Percentiles rank a stretch among this genome's conserved stretches.
phyloP scores from a whole-genome alignment of 2,329 filamentous ascomycete species.

The Aspergillus quadricinctus region DNA sequence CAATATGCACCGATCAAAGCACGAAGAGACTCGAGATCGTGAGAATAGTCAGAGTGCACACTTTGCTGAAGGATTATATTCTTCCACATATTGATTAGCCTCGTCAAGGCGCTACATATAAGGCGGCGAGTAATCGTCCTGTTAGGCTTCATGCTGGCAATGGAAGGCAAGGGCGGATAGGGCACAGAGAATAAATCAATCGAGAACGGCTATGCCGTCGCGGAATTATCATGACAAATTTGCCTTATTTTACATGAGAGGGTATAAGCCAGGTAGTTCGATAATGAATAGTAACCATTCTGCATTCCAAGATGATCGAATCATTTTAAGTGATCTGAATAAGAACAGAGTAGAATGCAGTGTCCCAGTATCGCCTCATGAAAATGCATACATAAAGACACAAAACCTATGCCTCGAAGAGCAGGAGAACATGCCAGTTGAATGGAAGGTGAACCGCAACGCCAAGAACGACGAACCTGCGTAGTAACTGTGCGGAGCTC shows the following conservation, averaged over 20 bases:
- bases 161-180: too few relatives aligned
- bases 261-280: not conserved
- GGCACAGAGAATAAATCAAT: not conserved
- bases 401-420: not conserved
- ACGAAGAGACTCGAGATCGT: not conserved
- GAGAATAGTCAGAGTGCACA: too few relatives aligned
- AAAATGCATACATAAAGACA: not conserved
- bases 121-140: not conserved
- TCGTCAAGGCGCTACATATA: not conserved
- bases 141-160: not conserved
- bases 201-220: not conserved
- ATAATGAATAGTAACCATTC: not conserved
- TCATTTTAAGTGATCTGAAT: not conserved
- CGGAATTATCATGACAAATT: not conserved
- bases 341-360: not conserved
- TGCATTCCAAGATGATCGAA: not conserved
- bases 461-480: constrained; percentile 24
- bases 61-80: too few relatives aligned
- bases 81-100: not conserved
- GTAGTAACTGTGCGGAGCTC: constrained; percentile 17
- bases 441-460: constrained; percentile 15
- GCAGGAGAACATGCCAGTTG: not conserved
- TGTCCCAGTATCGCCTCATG: not conserved
- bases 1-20: too few relatives aligned
- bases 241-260: not conserved